These are phyloP conservation scores for Pyrenula massariospora DNA, from an alignment of 495 filamentous ascomycete species.

Conservation along the genomic window DNA sequence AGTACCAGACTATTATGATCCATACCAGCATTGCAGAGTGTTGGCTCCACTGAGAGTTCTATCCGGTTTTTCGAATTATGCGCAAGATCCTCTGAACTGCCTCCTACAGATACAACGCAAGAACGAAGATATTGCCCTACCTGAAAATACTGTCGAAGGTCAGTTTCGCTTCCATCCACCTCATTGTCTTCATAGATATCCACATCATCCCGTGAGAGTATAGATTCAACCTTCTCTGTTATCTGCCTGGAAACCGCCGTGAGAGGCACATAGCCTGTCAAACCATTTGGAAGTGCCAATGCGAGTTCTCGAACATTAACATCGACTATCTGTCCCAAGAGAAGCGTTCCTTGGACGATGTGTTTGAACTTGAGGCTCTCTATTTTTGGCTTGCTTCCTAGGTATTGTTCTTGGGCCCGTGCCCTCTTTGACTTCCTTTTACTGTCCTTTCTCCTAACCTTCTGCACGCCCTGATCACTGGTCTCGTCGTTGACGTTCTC, in stretches of 20 bases:
- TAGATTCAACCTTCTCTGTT: slow-evolving; percentile 52
- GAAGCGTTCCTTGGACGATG: slow-evolving; percentile 67
- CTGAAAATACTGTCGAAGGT: slow-evolving; percentile 60
- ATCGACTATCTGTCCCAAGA: slow-evolving; percentile 75
- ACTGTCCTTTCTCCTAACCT: slow-evolving; percentile 26
- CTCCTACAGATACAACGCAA: slow-evolving; percentile 60
- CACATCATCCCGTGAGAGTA: slow-evolving; percentile 45
- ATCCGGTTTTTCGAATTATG: slow-evolving; percentile 67
- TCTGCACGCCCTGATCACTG: slow-evolving; percentile 35
- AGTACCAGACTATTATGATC: slow-evolving; percentile 54
- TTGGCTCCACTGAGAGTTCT: slow-evolving; percentile 71
- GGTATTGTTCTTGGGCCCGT: slow-evolving; percentile 19
- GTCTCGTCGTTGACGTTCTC: slow-evolving; percentile 31
- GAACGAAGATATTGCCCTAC: slow-evolving; percentile 85
- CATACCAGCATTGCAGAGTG: slow-evolving; percentile 62
- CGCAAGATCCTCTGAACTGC: slow-evolving; percentile 38
- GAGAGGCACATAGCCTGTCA: slow-evolving; percentile 78
- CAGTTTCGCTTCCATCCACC: slow-evolving; percentile 41
- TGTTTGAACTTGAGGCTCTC: slow-evolving; percentile 87
- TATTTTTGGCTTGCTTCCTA: slow-evolving; percentile 53
- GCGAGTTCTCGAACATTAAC: slow-evolving; percentile 69
- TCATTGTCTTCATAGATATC: slow-evolving; percentile 41
- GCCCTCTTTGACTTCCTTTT: slow-evolving; percentile 26
- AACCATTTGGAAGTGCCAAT: slow-evolving; percentile 80
- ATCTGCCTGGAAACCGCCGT: slow-evolving; percentile 75